Evolutionary conservation across 2,329 filamentous ascomycete species (phyloP), one percentile per base, ranked within the genome.

Genomic region (Ophiocordyceps robertsii): DNA sequence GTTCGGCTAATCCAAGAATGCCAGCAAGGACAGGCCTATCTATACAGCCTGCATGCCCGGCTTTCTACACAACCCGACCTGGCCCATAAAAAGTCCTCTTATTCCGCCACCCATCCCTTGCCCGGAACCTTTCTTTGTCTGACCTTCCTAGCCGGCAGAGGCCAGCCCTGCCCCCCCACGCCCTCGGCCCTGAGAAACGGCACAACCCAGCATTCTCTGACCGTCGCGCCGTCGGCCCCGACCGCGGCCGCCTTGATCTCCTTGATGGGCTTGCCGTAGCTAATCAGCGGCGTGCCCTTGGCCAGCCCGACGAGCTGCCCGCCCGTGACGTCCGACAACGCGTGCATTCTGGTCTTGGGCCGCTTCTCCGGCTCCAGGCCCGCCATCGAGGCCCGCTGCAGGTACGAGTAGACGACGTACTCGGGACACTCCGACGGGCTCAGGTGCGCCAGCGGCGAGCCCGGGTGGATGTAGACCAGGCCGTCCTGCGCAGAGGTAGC

Each of bases 201-300:
- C 49, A 90, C 76, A 3, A 94, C 84, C 76, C 84, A 93, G 52
- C 84, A 88, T 61, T 92, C 82, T 39, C 89, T 73, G 47, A 64
- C 64, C 46, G 57, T 66, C 21, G 56, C 57, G 1, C 59, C 60
- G 13, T 63, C 58, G 3, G 16, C 10, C 1, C 54, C 54, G 24
- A 57, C 54, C 38, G 58, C 63, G 35, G 63, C 60, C 40, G 65
- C 56, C 49, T 73, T 66, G 13, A 84, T 75, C 67, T 92, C 89
- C 52, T 92, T 92, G 56, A 95, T 80, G 1, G 92, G 90, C 66
- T 96, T 96, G 4, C 87, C 85, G 51, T 90, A 88, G 32, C 76
- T 76, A 19, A 96, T 61, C 42, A 98, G 66, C 39, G 88, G 85
- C 12, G 92, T 96, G 0, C 84, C 85, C 57, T 87, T 82, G 6